Conservation (phyloP, 1,284 basidiomycete genomes). For the Naganishia liquefaciens region DNA sequence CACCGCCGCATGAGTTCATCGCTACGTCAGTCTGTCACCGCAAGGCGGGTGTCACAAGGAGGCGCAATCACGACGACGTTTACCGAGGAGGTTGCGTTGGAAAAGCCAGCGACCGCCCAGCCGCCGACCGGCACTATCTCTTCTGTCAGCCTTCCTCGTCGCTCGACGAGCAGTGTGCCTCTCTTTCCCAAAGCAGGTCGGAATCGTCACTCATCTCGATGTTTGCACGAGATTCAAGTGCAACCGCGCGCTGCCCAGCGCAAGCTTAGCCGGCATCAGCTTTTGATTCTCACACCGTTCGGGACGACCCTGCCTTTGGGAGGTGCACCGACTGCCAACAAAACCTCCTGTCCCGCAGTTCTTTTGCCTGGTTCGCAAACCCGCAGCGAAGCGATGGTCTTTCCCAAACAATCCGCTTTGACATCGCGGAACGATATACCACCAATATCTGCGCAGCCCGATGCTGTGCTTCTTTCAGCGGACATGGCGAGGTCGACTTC, state of each 20-base stretch:
- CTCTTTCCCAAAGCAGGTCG: neutral
- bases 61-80: conserved; percentile 16
- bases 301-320: conserved; percentile 32
- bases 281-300: conserved; percentile 47
- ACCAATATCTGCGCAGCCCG: neutral
- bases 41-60: conserved; percentile 14
- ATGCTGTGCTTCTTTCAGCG: conserved; percentile 29
- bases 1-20: conserved; percentile 19
- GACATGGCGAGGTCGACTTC: conserved; percentile 46
- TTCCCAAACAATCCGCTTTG: too few species aligned
- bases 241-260: conserved; percentile 35
- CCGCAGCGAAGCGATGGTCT: too few species aligned
- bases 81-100: conserved; percentile 5
- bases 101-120: neutral
- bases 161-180: neutral
- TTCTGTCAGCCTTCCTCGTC: neutral
- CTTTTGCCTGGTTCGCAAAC: neutral
- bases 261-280: conserved; percentile 42
- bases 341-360: neutral
- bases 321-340: conserved; percentile 3
- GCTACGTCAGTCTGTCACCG: conserved; percentile 19
- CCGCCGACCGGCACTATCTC: neutral
- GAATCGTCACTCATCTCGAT: conserved; percentile 11
- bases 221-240: conserved; percentile 45
- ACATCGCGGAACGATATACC: neutral